phyloP scores from a whole-genome alignment of 2,329 filamentous ascomycete genomes.

The Trichoderma simmonsii region DNA sequence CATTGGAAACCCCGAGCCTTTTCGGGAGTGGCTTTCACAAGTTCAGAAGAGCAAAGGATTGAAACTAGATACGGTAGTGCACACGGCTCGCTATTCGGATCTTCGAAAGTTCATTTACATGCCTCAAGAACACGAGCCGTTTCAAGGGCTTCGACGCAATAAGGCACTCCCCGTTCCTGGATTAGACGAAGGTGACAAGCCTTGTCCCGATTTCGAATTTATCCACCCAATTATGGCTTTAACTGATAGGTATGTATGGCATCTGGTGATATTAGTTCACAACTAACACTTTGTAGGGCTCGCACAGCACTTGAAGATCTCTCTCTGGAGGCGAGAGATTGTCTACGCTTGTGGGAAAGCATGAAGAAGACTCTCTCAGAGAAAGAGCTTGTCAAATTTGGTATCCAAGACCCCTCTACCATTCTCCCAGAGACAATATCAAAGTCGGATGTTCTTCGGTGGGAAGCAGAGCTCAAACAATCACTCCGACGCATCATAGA shows the following conservation, averaged over 20 bases:
- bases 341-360: not conserved
- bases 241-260: conserved; percentile 45
- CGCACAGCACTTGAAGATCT: conserved; percentile 10
- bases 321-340: conserved; percentile 17
- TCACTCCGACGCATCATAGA: conserved; percentile 60
- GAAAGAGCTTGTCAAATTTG: not conserved
- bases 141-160: conserved; percentile 48
- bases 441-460: conserved; percentile 64
- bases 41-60: conserved; percentile 63
- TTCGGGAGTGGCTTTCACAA: conserved; percentile 63
- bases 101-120: conserved; percentile 70
- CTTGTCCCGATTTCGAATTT: conserved; percentile 49
- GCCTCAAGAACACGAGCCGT: conserved; percentile 46
- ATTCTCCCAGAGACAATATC: conserved; percentile 51
- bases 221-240: conserved; percentile 66
- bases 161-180: conserved; percentile 44
- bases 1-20: conserved; percentile 70
- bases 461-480: conserved; percentile 61
- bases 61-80: conserved; percentile 64
- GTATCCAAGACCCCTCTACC: not conserved
- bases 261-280: fast-evolving
- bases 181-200: conserved; percentile 37
- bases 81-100: conserved; percentile 70
- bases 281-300: not conserved
- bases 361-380: conserved; percentile 6